phyloP scores from a whole-genome alignment of 2,329 filamentous ascomycete genomes.

The Botrytis fabae region DNA sequence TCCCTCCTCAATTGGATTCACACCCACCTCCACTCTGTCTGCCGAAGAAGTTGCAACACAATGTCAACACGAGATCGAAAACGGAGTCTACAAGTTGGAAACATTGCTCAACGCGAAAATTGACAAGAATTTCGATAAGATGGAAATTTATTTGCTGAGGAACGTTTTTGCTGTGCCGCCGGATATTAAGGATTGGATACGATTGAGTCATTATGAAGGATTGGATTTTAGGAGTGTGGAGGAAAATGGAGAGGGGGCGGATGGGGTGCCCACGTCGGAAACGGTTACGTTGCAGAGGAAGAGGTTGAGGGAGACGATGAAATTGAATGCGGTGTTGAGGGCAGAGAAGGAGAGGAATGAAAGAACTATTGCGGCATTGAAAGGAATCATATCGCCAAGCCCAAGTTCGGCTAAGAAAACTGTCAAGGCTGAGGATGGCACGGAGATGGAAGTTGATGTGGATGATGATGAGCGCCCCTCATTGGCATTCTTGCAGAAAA shows the following conservation, averaged over 20 bases:
- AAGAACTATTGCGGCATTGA: slow-evolving; percentile 65
- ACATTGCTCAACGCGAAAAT: slow-evolving; percentile 78
- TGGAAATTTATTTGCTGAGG: slow-evolving; percentile 86
- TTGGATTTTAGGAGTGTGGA: slow-evolving; percentile 37
- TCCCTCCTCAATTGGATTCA: slow-evolving; percentile 80
- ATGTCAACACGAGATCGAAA: slow-evolving; percentile 73
- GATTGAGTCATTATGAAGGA: slow-evolving; percentile 77
- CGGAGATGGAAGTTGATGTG: neutral
- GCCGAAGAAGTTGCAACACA: slow-evolving; percentile 48
- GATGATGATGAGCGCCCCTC: slow-evolving; percentile 16
- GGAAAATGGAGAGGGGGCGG: slow-evolving; percentile 50
- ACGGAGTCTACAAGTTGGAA: slow-evolving; percentile 82
- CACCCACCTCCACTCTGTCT: slow-evolving; percentile 46
- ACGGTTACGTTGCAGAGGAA: slow-evolving; percentile 70
- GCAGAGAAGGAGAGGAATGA: slow-evolving; percentile 73
- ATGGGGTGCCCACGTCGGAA: slow-evolving; percentile 48
- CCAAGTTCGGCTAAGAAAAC: neutral
- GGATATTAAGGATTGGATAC: slow-evolving; percentile 74
- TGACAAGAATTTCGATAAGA: slow-evolving; percentile 81
- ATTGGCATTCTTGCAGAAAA: slow-evolving; percentile 60
- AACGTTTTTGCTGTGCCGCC: slow-evolving; percentile 77
- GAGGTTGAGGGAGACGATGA: slow-evolving; percentile 75
- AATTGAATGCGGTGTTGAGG: slow-evolving; percentile 68
- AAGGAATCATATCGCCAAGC: slow-evolving; percentile 51
- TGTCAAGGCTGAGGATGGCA: slow-evolving; percentile 29